Conservation (phyloP, 805 yeast species). For the Scheffersomyces spartinae region DNA sequence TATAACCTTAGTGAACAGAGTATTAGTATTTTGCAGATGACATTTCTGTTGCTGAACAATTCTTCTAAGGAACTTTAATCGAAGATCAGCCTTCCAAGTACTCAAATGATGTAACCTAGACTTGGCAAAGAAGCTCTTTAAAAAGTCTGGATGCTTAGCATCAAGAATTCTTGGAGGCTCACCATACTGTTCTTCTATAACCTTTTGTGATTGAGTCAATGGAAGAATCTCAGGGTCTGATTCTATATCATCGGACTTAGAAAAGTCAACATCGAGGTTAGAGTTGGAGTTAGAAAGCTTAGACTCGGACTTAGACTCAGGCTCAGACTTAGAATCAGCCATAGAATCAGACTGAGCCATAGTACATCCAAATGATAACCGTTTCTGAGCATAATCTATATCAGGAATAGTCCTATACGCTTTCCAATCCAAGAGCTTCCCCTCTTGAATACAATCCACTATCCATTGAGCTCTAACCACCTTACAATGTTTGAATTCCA, state of each 20-base stretch:
- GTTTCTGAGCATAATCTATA: constrained; percentile 43
- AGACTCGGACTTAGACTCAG: not conserved
- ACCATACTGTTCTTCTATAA: constrained; percentile 4
- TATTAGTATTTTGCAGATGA: not conserved
- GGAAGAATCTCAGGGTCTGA: constrained; percentile 2
- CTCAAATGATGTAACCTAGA: constrained; percentile 86
- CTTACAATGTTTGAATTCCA: constrained; percentile 53
- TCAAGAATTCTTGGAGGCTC: constrained; percentile 21
- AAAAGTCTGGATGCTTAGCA: constrained; percentile 69
- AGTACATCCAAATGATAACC: no score
- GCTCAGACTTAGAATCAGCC: not conserved
- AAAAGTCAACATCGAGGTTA: not conserved
- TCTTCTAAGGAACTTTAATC: constrained; percentile 43
- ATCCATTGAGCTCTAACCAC: constrained; percentile 85
- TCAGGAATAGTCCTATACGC: constrained; percentile 42
- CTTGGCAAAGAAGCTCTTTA: constrained; percentile 59
- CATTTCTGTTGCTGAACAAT: constrained; percentile 12
- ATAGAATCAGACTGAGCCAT: not conserved
- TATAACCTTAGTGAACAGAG: constrained; percentile 21
- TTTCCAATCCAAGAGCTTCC: constrained; percentile 55
- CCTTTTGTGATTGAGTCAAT: constrained; percentile 6
- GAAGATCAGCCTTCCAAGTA: constrained; percentile 70
- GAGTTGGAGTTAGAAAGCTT: not conserved
- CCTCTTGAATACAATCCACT: constrained; percentile 42
- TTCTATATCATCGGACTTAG: not conserved